Conservation (phyloP, 75 land plant genomes). For the Ceratopteris richardii region DNA sequence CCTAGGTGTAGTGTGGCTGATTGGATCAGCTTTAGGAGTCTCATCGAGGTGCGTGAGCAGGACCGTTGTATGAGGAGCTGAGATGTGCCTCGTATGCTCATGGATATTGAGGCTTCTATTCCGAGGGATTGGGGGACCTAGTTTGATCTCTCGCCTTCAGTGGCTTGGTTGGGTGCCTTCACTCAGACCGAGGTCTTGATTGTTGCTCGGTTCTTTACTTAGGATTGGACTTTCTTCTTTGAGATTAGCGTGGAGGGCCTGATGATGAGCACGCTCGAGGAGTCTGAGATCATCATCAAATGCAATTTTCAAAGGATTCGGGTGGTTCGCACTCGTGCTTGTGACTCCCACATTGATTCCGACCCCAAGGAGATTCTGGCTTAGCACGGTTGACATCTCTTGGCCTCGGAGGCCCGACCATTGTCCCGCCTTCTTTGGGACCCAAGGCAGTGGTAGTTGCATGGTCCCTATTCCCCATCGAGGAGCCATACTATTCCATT, state of each 20-base stretch:
- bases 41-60: background rate
- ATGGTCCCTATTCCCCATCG: background rate
- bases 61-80: background rate
- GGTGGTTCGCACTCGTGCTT: background rate
- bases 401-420: background rate
- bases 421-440: background rate
- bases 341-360: background rate
- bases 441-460: conserved; percentile 1
- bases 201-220: background rate
- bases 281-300: background rate
- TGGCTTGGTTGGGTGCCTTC: conserved; percentile 2
- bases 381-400: background rate
- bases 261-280: background rate
- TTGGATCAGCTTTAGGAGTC: background rate
- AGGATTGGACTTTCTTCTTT: background rate
- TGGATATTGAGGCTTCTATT: background rate
- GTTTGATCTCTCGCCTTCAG: background rate
- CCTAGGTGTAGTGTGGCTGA: background rate
- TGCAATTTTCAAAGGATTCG: background rate
- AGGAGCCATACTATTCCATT: background rate
- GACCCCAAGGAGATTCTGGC: background rate
- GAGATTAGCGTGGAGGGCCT: background rate
- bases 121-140: background rate
- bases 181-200: background rate
- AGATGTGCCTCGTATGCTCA: background rate